Evolutionary conservation across 768 basidiomycete species (phyloP), one percentile per base, ranked within the genome.

Genomic region (Termitomyces sp.): DNA sequence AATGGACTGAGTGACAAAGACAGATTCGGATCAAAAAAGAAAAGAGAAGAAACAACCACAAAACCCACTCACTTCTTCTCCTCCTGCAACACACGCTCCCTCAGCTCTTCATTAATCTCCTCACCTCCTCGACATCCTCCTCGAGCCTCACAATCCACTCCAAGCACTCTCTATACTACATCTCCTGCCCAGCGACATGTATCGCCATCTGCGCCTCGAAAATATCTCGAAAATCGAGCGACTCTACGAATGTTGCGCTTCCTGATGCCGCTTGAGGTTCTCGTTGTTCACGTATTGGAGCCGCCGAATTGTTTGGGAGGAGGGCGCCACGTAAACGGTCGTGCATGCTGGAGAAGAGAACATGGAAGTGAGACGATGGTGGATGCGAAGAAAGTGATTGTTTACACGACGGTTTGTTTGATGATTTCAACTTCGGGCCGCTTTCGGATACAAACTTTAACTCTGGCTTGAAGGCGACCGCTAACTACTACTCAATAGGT

Each of bases 221-320:
- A 2, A 81, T 65, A 52, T 78, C 73, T 1, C 69, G 63, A 62
- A 81, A 84, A 0, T 82, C 84, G 48, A 86, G 73, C 1, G 69
- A 69, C 7, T 68, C 64, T 0, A 80, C 82, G 2, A 84, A 71
- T 79, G 72, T 11, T 72, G 61, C 0, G 69, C 69, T 11, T 79
- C 78, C 53, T 76, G 81, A 8, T 79, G 63, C 53, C 79, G 71
- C 56, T 76, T 77, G 36, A 73, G 65, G 4, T 71, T 71, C 35
- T 75, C 73, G 49, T 79, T 73, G 51, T 76, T 75, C 8, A 73
- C 64, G 45, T 68, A 59, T 55, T 72, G 73, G 11, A 78, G 67
- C 48, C 71, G 72, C 28, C n/a, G n/a, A n/a, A n/a, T n/a, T n/a
- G n/a, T n/a, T n/a, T n/a, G n/a, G n/a, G n/a, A 79, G 64, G 9